Evolutionary conservation across 106 monocot species (phyloP).

Genomic region (Triglochin maritima): DNA sequence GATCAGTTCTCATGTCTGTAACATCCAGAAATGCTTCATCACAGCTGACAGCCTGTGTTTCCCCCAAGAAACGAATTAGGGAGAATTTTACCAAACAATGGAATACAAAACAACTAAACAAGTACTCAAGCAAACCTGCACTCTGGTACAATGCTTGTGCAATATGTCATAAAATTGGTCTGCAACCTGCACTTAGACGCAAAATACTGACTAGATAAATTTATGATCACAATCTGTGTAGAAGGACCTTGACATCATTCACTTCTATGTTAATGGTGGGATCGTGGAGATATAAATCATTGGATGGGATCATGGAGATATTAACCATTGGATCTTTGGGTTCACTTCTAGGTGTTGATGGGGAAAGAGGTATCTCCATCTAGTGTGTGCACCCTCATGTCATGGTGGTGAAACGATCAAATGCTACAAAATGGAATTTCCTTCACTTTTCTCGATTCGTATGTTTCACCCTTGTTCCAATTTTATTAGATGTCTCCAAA

Average conservation of each 20-base stretch:
- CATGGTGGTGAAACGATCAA: too few relatives aligned
- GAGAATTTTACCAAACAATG: not conserved
- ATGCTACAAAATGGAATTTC: too few relatives aligned
- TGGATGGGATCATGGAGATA: too few relatives aligned
- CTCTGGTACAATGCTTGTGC: conserved; percentile 80
- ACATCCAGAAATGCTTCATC: conserved; percentile 95
- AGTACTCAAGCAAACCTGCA: conserved; percentile 16
- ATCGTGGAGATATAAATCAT: too few relatives aligned
- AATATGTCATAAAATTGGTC: conserved; percentile 88
- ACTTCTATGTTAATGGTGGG: too few relatives aligned
- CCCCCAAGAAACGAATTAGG: conserved; percentile 5
- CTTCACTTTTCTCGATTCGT: too few relatives aligned
- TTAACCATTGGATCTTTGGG: too few relatives aligned
- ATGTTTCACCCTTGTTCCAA: too few relatives aligned
- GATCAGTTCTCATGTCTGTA: conserved; percentile 33
- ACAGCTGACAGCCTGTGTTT: conserved; percentile 83
- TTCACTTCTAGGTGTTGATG: too few relatives aligned
- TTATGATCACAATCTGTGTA: not conserved
- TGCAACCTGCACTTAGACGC: conserved; percentile 56
- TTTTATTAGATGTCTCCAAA: not conserved
- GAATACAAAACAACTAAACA: not conserved
- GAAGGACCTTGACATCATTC: too few relatives aligned
- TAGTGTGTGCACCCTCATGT: too few relatives aligned
- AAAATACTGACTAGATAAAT: not conserved
- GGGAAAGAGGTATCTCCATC: too few relatives aligned